Conservation (phyloP, 768 basidiomycete species). For the Crepidotus variabilis region DNA sequence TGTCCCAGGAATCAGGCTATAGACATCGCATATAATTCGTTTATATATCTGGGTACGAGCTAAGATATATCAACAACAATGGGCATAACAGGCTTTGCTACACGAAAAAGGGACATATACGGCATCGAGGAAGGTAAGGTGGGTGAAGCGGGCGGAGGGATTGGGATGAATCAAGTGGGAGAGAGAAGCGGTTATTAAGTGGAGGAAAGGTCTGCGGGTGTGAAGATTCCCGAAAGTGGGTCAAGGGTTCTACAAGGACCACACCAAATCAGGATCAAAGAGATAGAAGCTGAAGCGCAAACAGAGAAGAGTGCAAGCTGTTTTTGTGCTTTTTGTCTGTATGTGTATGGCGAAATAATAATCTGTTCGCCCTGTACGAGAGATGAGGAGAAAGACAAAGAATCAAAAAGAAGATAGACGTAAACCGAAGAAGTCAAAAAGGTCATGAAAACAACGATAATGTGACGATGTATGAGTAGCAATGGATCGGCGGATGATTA, state of each 20-base stretch:
- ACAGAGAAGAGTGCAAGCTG: background rate
- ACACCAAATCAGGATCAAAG: background rate
- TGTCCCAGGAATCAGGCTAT: background rate
- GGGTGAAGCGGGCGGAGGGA: background rate
- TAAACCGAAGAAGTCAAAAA: background rate
- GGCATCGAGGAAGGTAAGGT: background rate
- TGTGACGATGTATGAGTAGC: background rate
- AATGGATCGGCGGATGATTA: conserved; percentile 2
- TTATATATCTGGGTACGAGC: background rate
- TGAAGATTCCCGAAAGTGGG: background rate
- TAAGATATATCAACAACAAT: background rate
- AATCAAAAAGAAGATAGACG: background rate
- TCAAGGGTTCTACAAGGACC: background rate
- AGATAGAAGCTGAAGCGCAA: background rate
- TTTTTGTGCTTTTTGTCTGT: background rate
- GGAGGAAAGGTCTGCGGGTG: background rate
- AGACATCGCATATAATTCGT: background rate
- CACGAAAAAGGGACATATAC: background rate
- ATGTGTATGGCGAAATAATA: background rate
- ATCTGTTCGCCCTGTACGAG: background rate
- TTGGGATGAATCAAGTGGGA: background rate
- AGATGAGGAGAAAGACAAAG: background rate
- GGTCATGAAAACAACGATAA: background rate
- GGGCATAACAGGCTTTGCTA: background rate
- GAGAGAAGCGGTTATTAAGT: background rate